phyloP scores from a whole-genome alignment of 116 monocot species.

The Zostera marina region DNA sequence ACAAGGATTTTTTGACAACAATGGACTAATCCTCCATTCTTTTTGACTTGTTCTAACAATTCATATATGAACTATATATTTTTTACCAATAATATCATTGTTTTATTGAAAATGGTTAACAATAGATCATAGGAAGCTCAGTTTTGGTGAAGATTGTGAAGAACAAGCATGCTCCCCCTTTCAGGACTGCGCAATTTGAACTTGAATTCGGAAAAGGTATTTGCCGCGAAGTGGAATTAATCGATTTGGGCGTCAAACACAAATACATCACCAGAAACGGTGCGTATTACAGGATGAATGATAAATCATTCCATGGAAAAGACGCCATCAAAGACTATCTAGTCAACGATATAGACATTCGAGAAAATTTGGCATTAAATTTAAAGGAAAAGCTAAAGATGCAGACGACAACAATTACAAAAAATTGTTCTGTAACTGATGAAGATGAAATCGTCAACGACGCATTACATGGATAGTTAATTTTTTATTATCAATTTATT shows the following conservation, averaged over 20 bases:
- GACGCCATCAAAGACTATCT: constrained; percentile 53
- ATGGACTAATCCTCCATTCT: no score
- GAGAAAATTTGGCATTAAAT: constrained; percentile 35
- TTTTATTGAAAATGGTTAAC: background rate
- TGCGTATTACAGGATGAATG: constrained; percentile 34
- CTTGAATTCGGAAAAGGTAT: constrained; percentile 87
- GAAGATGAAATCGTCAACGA: background rate
- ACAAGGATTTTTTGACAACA: no score
- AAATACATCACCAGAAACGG: constrained; percentile 42
- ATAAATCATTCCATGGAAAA: constrained; percentile 47
- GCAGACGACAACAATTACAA: constrained; percentile 2
- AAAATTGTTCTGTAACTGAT: constrained; percentile 1
- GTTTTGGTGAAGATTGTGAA: constrained; percentile 91
- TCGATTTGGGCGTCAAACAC: constrained; percentile 49
- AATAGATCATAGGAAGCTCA: constrained; percentile 63
- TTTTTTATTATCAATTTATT: no score
- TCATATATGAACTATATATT: no score
- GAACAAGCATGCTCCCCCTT: constrained; percentile 94
- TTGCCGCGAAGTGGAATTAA: constrained; percentile 51
- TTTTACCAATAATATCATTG: no score
- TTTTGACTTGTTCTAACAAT: no score
- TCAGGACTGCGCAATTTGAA: constrained; percentile 73
- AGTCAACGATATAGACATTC: constrained; percentile 20
- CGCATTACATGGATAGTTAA: background rate
- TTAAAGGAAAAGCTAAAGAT: constrained; percentile 27